Percentiles rank a stretch among this genome's conserved stretches.
Conservation (phyloP, 2,329 filamentous ascomycete genomes). For the Aaosphaeria arxii region DNA sequence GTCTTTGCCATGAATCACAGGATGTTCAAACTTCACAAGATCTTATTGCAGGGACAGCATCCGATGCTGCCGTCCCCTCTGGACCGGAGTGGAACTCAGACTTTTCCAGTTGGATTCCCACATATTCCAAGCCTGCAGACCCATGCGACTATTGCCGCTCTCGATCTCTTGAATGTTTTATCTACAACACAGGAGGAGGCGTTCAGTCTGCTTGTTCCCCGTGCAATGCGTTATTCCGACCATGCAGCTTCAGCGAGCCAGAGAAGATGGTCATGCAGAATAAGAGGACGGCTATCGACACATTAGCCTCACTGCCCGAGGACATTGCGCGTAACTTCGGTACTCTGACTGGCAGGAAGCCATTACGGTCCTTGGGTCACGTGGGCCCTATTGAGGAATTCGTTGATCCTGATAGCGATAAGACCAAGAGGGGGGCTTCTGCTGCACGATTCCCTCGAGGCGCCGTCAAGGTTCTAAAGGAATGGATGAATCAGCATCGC, state of each 20-base stretch:
- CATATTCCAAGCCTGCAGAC: slow-evolving; percentile 44
- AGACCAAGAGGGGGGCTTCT: slow-evolving; percentile 30
- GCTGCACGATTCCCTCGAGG: slow-evolving; percentile 67
- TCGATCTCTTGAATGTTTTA: slow-evolving; percentile 47
- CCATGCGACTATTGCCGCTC: slow-evolving; percentile 49
- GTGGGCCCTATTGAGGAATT: slow-evolving; percentile 35
- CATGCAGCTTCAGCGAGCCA: slow-evolving; percentile 46
- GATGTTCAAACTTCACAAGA: slow-evolving; percentile 5
- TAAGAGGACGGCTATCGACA: slow-evolving; percentile 42
- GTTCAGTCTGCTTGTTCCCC: slow-evolving; percentile 44
- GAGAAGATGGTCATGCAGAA: slow-evolving; percentile 25
- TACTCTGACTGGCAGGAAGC: slow-evolving; percentile 37
- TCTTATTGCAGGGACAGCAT: not conserved
- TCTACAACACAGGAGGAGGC: slow-evolving; percentile 36
- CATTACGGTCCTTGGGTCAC: slow-evolving; percentile 33
- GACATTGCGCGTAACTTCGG: slow-evolving; percentile 31
- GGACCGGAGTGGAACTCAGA: slow-evolving; percentile 36
- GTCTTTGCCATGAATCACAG: slow-evolving; percentile 17
- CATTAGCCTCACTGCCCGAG: slow-evolving; percentile 46
- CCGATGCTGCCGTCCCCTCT: too few relatives aligned
- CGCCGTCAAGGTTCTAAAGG: slow-evolving; percentile 75
- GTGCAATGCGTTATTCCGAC: slow-evolving; percentile 47
- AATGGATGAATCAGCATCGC: slow-evolving; percentile 77
- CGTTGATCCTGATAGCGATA: slow-evolving; percentile 18
- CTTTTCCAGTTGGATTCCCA: slow-evolving; percentile 47